phyloP scores from a whole-genome alignment of 176 grass and related monocot genomes.

The Aegilops tauschii region DNA sequence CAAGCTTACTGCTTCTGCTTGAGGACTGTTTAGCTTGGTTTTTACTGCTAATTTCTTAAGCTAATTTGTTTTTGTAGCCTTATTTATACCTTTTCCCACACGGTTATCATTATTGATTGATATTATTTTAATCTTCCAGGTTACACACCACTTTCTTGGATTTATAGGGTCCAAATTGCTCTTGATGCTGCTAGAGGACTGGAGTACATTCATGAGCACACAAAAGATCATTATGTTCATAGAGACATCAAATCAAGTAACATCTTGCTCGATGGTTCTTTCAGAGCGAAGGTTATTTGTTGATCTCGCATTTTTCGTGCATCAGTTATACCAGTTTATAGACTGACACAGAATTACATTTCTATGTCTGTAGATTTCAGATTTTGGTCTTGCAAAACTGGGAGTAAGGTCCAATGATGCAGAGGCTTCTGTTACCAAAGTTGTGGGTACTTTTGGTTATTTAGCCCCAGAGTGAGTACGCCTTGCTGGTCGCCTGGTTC shows the following conservation, averaged over 20 bases:
- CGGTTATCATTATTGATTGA: slow-evolving; percentile 2
- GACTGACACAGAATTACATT: background rate
- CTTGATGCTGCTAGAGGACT: slow-evolving; percentile 97
- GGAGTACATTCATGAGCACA: slow-evolving; percentile 99
- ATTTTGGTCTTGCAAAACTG: slow-evolving; percentile 98
- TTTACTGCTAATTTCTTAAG: background rate
- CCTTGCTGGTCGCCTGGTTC: background rate
- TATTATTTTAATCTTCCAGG: slow-evolving; percentile 48
- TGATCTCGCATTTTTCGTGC: background rate
- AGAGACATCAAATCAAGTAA: slow-evolving; percentile 99
- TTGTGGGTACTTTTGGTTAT: slow-evolving; percentile 99
- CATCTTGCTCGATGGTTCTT: slow-evolving; percentile 90
- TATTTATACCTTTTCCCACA: background rate
- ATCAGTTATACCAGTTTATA: background rate
- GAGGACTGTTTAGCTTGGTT: background rate
- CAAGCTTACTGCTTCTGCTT: background rate
- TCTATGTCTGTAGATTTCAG: slow-evolving; percentile 69
- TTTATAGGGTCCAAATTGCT: slow-evolving; percentile 92
- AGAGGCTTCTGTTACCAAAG: slow-evolving; percentile 95
- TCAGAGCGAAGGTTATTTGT: slow-evolving; percentile 81
- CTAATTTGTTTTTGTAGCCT: background rate
- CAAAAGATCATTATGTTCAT: slow-evolving; percentile 98
- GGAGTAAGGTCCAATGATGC: slow-evolving; percentile 82
- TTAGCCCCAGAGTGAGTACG: slow-evolving; percentile 88
- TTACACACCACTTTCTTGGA: slow-evolving; percentile 88